Percentiles rank a stretch among this genome's conserved stretches.
phyloP scores from a whole-genome alignment of 1,284 basidiomycete species.

The Stygiomarasmius scandens region DNA sequence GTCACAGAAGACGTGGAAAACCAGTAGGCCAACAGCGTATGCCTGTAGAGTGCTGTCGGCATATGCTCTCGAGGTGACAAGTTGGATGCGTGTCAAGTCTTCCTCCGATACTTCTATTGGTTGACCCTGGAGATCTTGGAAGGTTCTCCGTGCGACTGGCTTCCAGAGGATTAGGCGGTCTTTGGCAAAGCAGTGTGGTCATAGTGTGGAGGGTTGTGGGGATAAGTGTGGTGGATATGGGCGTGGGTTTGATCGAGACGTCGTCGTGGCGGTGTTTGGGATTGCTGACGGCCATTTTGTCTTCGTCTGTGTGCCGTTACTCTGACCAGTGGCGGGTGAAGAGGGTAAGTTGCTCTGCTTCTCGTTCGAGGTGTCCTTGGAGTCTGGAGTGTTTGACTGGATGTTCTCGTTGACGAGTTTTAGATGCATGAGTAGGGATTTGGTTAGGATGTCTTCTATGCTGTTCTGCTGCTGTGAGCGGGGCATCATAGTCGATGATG shows the following conservation, averaged over 20 bases:
- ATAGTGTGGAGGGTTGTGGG: constrained; percentile 7
- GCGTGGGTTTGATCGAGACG: neutral
- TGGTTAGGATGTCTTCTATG: neutral
- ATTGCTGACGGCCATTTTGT: neutral
- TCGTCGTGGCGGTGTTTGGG: neutral
- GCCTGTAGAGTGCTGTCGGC: constrained; percentile 1
- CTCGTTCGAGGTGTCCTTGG: neutral
- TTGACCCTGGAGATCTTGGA: neutral
- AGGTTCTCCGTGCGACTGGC: constrained; percentile 11
- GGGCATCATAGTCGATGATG: constrained; percentile 31
- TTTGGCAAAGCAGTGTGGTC: constrained; percentile 21
- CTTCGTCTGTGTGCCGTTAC: neutral
- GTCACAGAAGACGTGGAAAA: constrained; percentile 12
- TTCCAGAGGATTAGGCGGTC: constrained; percentile 18
- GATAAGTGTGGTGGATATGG: constrained; percentile 12
- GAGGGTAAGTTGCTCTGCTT: neutral
- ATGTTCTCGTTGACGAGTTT: neutral
- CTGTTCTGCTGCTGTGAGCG: constrained; percentile 16
- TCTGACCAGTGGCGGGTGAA: neutral
- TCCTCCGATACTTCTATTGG: neutral
- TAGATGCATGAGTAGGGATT: neutral
- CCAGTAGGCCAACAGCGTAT: neutral
- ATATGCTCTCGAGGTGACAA: neutral
- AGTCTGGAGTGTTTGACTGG: neutral
- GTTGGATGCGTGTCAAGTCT: neutral